phyloP scores from a whole-genome alignment of 345 rosid genomes.

The Lepidium sativum region DNA sequence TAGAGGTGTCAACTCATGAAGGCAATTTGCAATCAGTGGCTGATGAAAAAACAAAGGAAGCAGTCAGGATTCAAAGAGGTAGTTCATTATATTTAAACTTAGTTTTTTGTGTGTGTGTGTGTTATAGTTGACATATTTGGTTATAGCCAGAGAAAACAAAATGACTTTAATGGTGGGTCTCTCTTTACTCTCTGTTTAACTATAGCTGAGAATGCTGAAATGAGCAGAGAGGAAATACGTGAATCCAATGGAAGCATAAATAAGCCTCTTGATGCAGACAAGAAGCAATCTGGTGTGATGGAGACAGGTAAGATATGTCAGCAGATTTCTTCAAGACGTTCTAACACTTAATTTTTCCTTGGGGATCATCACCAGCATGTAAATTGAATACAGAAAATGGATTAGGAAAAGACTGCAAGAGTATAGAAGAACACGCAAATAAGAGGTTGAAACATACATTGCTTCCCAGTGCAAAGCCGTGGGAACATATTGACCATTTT shows the following conservation, averaged over 20 bases:
- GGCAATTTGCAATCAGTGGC: constrained; percentile 26
- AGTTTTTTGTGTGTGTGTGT: background rate
- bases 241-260: constrained; percentile 19
- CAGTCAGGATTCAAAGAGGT: constrained; percentile 27
- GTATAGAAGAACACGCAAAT: constrained; percentile 37
- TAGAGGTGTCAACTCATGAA: constrained; percentile 39
- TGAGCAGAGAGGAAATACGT: constrained; percentile 17
- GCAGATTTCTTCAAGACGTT: background rate
- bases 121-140: background rate
- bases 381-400: constrained; percentile 24
- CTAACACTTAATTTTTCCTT: background rate
- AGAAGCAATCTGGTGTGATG: constrained; percentile 41
- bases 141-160: background rate
- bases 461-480: constrained; percentile 45
- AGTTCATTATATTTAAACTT: constrained; percentile 5
- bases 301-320: constrained; percentile 39
- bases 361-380: background rate
- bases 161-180: background rate
- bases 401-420: constrained; percentile 21
- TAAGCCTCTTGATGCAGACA: constrained; percentile 30
- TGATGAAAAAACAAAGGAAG: constrained; percentile 29
- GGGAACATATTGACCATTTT: constrained; percentile 92
- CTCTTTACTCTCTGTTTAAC: background rate
- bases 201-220: constrained; percentile 23
- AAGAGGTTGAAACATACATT: constrained; percentile 56